Evolutionary conservation across 495 filamentous ascomycete species (phyloP).

Genomic region (Astrothelium macrocarpum): DNA sequence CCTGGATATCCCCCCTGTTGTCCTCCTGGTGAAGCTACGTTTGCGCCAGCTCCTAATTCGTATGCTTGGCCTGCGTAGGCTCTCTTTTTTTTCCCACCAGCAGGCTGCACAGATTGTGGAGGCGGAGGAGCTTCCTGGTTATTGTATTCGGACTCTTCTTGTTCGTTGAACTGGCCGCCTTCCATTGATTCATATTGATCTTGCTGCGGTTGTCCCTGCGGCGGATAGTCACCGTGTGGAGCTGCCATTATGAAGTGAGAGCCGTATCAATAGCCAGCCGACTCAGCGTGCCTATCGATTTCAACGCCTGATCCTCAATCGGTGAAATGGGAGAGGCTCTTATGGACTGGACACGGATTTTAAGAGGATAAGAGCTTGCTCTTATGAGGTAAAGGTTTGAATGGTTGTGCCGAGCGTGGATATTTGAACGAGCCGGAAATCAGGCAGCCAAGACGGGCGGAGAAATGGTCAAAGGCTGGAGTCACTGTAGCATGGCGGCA

Average conservation of each 20-base stretch:
- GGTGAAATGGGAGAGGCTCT: no score
- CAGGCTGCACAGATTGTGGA: background rate
- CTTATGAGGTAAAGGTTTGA: no score
- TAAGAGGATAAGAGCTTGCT: no score
- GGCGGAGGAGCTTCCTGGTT: background rate
- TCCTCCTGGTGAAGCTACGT: slow-evolving; percentile 54
- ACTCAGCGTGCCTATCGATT: no score
- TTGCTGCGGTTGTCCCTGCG: background rate
- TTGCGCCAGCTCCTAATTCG: slow-evolving; percentile 83
- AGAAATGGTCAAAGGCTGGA: no score
- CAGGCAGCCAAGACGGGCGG: no score
- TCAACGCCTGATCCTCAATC: no score
- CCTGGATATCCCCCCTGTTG: slow-evolving; percentile 36
- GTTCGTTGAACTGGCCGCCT: background rate
- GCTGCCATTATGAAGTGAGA: background rate
- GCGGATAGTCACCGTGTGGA: background rate
- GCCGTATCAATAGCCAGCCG: background rate
- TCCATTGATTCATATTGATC: slow-evolving; percentile 1
- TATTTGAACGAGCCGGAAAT: no score
- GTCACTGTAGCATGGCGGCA: no score
- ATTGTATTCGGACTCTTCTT: background rate
- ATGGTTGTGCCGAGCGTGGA: no score
- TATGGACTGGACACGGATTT: no score
- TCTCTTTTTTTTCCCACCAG: slow-evolving; percentile 69
- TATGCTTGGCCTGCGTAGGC: slow-evolving; percentile 90